Conservation (phyloP, 1,284 basidiomycete genomes). For the Volvariella surrecta region DNA sequence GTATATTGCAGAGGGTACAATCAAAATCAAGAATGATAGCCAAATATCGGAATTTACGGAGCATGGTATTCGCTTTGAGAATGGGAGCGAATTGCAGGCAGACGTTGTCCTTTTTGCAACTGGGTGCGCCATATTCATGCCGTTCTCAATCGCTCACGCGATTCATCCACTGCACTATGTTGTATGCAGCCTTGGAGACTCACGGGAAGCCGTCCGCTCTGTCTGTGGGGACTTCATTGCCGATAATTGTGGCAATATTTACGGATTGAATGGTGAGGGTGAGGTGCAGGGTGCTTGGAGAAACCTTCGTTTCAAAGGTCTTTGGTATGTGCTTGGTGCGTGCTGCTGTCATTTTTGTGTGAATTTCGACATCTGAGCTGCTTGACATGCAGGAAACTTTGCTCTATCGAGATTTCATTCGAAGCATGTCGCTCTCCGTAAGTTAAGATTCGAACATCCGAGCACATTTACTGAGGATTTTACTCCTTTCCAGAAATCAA, state of each 20-base stretch:
- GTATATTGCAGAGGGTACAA: constrained; percentile 60
- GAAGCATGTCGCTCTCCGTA: constrained; percentile 2
- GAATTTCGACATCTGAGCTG: too few species aligned
- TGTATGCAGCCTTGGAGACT: constrained; percentile 13
- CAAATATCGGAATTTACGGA: constrained; percentile 46
- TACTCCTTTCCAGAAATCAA: constrained; percentile 8
- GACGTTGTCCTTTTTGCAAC: constrained; percentile 67
- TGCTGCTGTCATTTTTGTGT: too few species aligned
- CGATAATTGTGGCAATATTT: constrained; percentile 38
- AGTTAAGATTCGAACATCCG: background rate
- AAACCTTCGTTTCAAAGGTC: constrained; percentile 39
- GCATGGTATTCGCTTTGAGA: constrained; percentile 51
- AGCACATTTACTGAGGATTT: background rate
- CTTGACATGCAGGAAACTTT: too few species aligned
- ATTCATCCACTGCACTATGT: background rate
- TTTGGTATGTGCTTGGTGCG: constrained; percentile 45
- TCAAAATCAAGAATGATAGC: constrained; percentile 65
- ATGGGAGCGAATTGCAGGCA: constrained; percentile 54
- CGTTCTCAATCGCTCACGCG: background rate
- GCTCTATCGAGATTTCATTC: background rate
- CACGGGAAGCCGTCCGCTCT: constrained; percentile 18
- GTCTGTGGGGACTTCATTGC: constrained; percentile 41
- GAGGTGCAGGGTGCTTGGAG: constrained; percentile 49
- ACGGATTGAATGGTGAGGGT: constrained; percentile 59
- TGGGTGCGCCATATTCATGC: constrained; percentile 35